Base-by-base conservation (phyloP, 2,329 filamentous ascomycete genomes). In the Sporothrix globosa region DNA sequence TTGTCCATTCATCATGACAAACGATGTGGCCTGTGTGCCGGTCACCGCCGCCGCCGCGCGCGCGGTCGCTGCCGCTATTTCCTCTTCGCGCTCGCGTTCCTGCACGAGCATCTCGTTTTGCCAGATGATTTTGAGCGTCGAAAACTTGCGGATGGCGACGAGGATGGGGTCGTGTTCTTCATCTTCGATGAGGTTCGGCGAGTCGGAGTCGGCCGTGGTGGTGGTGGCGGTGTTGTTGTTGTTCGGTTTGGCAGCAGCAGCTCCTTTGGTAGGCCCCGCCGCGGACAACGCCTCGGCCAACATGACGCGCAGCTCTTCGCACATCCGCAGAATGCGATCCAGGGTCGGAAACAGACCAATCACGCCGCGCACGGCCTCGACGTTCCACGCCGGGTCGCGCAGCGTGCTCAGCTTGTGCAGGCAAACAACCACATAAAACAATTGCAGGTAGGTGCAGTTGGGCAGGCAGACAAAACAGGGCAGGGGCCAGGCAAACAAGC, bases 311-410 rank as follows among this genome's bases (percentile, higher is more conserved):
- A 69, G 24, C 21, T 70, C 27, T 27, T 71, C 67, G 21, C 74
- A 70, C 66, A 53, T 68, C 0, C 46, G 68, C 2, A 73, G 54
- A n/a, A 79, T 70, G 21, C 73, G 74, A 24, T 75, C 74, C 21
- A 76, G 67, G 6, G 78, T 73, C 13, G 68, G 60, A 5, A 81
- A 71, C 30, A 82, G 70, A 66, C 82, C 79, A 14, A 82, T 60
- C 2, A 73, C 74, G 24, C 71, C 69, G 5, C 76, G 74, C 5
- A 79, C 77, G 5, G 75, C 75, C 7, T 73, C 73, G 2, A 78
- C 74, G 73, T 81, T 78, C 80, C 81, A 83, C 0, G 76, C 75
- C 2, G 79, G 77, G 68, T 82, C 80, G 46, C 80, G 78, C 4
- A 72, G 24, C 5, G 70, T 72, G 2, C 68, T 41, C 39, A 74